A percentile compares a stretch with the other conserved stretches of the same genome.
Conservation (phyloP, 768 basidiomycete genomes). For the Phlebiopsis flavidoalba region DNA sequence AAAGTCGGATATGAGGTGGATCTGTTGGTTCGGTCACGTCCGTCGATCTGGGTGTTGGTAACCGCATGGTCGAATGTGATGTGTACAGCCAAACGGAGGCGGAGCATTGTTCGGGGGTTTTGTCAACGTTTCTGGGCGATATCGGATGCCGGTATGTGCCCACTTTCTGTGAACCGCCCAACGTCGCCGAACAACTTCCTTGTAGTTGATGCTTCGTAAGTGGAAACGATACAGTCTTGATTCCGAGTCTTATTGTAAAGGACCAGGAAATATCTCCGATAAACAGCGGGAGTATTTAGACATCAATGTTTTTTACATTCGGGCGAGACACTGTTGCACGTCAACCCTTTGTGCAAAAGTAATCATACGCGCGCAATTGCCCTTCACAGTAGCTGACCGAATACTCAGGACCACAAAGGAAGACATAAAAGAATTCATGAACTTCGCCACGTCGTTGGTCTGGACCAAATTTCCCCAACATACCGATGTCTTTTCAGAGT, state of each 20-base stretch:
- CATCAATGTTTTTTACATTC: conserved; percentile 51
- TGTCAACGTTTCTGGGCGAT: conserved; percentile 73
- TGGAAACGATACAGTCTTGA: not conserved
- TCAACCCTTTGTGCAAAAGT: conserved; percentile 42
- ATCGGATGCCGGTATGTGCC: conserved; percentile 67
- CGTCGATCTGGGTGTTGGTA: conserved; percentile 68
- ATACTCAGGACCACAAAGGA: conserved; percentile 20
- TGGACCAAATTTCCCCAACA: conserved; percentile 61
- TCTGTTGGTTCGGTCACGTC: conserved; percentile 75
- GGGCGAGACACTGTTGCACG: conserved; percentile 69
- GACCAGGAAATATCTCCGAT: conserved; percentile 1
- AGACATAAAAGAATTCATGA: conserved; percentile 56
- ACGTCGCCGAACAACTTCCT: too few species aligned
- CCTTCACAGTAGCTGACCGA: not conserved
- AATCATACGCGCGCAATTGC: not conserved
- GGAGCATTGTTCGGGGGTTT: conserved; percentile 48
- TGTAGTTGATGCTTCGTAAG: conserved; percentile 7
- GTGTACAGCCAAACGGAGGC: conserved; percentile 57
- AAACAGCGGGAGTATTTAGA: conserved; percentile 44
- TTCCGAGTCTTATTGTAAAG: not conserved
- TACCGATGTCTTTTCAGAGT: conserved; percentile 67
- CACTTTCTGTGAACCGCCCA: too few species aligned
- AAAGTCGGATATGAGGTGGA: conserved; percentile 65
- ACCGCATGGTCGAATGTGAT: conserved; percentile 66
- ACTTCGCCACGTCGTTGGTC: conserved; percentile 63